These are phyloP conservation scores for Salix purpurea DNA, from an alignment of 345 rosid genomes.

Conservation along the genomic window DNA sequence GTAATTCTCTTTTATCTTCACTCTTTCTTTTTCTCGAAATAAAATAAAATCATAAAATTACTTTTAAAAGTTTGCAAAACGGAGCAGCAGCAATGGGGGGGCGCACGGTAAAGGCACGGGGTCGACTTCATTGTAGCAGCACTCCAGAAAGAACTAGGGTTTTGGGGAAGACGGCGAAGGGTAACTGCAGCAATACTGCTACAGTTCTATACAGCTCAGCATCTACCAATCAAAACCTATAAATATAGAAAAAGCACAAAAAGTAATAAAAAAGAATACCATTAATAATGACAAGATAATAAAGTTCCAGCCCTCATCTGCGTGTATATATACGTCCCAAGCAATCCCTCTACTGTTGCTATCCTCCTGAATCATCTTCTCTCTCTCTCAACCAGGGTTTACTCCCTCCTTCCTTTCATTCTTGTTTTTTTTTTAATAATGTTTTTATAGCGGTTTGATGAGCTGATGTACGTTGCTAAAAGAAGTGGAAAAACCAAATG, in stretches of 20 bases:
- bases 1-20: too few species aligned
- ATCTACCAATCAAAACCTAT: constrained; percentile 18
- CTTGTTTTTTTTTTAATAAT: background rate
- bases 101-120: background rate
- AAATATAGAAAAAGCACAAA: background rate
- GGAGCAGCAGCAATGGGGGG: background rate
- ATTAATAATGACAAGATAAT: background rate
- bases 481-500: background rate
- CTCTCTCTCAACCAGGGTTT: background rate
- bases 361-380: background rate
- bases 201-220: constrained; percentile 33
- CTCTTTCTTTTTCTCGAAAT: too few species aligned
- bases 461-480: background rate
- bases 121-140: background rate
- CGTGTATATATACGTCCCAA: background rate
- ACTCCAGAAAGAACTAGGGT: constrained; percentile 19
- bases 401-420: background rate
- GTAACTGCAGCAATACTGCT: constrained; percentile 15
- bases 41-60: too few species aligned
- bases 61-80: too few species aligned
- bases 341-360: constrained; percentile 1
- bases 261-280: background rate
- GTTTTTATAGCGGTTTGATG: background rate
- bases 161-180: constrained; percentile 21
- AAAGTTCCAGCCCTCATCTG: background rate